A percentile compares a stretch with the other conserved stretches of the same genome.
These are phyloP conservation scores for Allium cepa DNA, from an alignment of 106 monocot species.

Conservation along the genomic window DNA sequence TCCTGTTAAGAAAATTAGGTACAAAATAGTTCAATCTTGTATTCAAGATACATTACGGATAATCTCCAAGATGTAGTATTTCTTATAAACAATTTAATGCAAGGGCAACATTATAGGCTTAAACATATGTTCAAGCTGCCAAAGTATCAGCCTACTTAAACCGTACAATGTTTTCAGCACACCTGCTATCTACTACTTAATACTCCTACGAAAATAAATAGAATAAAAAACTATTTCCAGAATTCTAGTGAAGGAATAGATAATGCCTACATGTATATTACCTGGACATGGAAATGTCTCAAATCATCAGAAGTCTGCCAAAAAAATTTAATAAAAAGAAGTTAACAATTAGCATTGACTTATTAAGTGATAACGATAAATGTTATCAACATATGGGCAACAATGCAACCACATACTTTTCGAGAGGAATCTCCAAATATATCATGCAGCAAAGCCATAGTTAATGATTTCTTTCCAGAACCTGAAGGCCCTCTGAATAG, in stretches of 20 bases:
- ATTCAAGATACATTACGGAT: no score
- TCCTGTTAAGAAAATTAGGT: conserved; percentile 12
- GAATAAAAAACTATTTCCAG: no score
- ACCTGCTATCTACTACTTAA: no score
- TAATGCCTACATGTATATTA: not conserved
- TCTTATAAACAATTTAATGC: no score
- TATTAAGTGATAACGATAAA: no score
- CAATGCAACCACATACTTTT: conserved; percentile 13
- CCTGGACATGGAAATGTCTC: conserved; percentile 25
- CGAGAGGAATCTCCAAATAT: conserved; percentile 30
- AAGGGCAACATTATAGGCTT: not conserved
- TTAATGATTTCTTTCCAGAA: conserved; percentile 37
- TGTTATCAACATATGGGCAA: not conserved
- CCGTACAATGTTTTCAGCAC: no score
- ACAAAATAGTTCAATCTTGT: not conserved
- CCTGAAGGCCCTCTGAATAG: conserved; percentile 33
- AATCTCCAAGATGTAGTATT: no score
- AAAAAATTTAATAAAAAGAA: conserved; percentile 6
- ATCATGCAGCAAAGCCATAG: conserved; percentile 28
- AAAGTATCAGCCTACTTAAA: no score
- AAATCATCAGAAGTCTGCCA: conserved; percentile 27
- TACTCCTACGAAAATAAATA: no score
- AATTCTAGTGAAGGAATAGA: no score
- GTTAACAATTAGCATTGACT: not conserved
- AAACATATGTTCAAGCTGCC: not conserved